These are phyloP conservation scores for Kwoniella sp. DNA, from an alignment of 768 basidiomycete species.

Conservation along the genomic window DNA sequence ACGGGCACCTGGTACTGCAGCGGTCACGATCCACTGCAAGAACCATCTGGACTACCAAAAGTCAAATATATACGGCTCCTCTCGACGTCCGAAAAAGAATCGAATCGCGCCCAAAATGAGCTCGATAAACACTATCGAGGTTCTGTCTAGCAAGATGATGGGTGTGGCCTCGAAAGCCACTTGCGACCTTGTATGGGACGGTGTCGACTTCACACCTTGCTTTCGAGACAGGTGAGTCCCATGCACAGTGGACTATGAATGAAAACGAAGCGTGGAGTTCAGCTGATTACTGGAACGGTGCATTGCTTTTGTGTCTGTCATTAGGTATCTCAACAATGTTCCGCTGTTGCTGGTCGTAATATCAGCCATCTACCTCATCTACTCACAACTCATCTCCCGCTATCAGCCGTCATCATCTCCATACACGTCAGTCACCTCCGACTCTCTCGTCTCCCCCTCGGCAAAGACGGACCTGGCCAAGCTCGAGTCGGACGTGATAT, in stretches of 20 bases:
- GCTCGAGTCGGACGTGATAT: constrained; percentile 45
- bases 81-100: not conserved
- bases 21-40: too few species aligned
- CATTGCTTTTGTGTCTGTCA: not conserved
- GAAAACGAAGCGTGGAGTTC: constrained; percentile 1
- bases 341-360: constrained; percentile 28
- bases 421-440: constrained; percentile 12
- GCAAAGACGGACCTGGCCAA: constrained; percentile 34
- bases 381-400: not conserved
- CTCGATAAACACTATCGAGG: not conserved
- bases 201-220: constrained; percentile 43
- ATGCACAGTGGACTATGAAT: not conserved
- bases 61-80: too few species aligned
- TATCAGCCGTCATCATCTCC: not conserved
- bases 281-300: not conserved
- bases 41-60: too few species aligned
- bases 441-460: constrained; percentile 31
- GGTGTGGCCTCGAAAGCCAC: constrained; percentile 7
- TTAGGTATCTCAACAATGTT: constrained; percentile 35
- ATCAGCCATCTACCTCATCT: constrained; percentile 5
- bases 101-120: not conserved
- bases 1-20: too few species aligned
- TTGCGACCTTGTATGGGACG: constrained; percentile 40
- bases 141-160: constrained; percentile 1
- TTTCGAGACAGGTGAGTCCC: constrained; percentile 28